Evolutionary conservation across 169 alveolate genomes (phyloP), one percentile per base, ranked within the genome.

Genomic region (Plasmodium malariae): DNA sequence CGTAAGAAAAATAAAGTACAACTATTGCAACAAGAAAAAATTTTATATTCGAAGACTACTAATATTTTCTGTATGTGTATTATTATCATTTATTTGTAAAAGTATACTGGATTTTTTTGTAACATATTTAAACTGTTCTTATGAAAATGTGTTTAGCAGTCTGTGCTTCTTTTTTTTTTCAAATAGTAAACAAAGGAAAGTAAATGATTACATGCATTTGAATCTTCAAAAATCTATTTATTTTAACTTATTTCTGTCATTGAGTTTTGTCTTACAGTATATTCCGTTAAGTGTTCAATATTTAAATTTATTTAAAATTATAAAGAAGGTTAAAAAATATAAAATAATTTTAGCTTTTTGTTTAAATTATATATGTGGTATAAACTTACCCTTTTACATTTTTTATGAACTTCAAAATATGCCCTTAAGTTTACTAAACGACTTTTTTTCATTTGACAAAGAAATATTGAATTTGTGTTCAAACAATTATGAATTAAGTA

Each of bases 361-460:
- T 65, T 62, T 78, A 78, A 78, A 78, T 68, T 65, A 78, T 63
- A 63, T 78, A 28, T 78, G 89, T 68, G 89, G 76, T 17, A 69
- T 65, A 65, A 78, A 78, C 45, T 62, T 78, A 28, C 89, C 89
- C 51, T 78, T 78, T 62, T 78, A 78, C 45, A 48, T 63, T 37
- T 63, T 78, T 57, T 63, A 51, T 54, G 70, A 78, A 40, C 45
- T 62, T 32, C 59, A 78, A 24, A 40, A 78, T 62, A 28, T 78
- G 43, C 89, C 89, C 54, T 37, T 43, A 24, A 45, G 43, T 62
- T 43, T 78, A 28, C 24, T 78, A 34, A 78, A 78, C 21, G 54
- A 78, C 12, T 63, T 78, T 49, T 78, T 78, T 63, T 60, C 78
- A 45, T 68, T 63, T 24, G 34, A 78, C 21, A 63, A 54, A 54